phyloP scores from a whole-genome alignment of 495 filamentous ascomycete species.

The Clohesyomyces aquaticus region DNA sequence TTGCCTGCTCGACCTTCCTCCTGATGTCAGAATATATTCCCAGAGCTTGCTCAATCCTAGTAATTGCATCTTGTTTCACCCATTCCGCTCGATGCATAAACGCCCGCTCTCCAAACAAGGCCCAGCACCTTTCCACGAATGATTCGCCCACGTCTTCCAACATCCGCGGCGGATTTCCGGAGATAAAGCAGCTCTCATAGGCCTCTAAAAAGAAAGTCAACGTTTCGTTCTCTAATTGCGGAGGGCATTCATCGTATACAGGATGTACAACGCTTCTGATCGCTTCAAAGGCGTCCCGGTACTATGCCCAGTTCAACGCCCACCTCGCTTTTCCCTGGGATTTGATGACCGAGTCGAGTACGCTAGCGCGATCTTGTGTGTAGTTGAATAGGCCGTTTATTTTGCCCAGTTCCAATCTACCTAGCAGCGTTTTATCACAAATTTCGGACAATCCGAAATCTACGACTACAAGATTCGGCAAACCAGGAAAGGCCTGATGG shows the following conservation, averaged over 20 bases:
- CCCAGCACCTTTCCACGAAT: too few relatives aligned
- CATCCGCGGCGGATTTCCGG: too few relatives aligned
- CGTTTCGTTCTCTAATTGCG: neutral
- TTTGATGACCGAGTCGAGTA: neutral
- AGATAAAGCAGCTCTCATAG: too few relatives aligned
- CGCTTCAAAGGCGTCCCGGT: neutral
- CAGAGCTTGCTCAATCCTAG: too few relatives aligned
- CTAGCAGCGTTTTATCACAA: neutral
- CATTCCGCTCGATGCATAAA: too few relatives aligned
- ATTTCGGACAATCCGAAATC: neutral
- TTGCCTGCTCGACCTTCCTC: too few relatives aligned
- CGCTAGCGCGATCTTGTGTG: neutral
- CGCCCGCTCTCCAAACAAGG: too few relatives aligned
- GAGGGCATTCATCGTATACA: neutral
- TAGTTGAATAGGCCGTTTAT: neutral
- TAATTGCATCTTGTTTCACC: too few relatives aligned
- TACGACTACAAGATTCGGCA: neutral
- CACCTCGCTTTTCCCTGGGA: neutral
- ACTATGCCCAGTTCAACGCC: neutral
- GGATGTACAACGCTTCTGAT: neutral
- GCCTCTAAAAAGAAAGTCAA: neutral
- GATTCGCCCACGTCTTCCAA: too few relatives aligned
- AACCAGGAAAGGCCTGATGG: neutral
- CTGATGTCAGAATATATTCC: too few relatives aligned
- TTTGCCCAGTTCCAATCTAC: too few relatives aligned